Percentiles rank a stretch among this genome's conserved stretches.
phyloP scores from a whole-genome alignment of 352 stramenopile species.

The Phytopythium sindhum region DNA sequence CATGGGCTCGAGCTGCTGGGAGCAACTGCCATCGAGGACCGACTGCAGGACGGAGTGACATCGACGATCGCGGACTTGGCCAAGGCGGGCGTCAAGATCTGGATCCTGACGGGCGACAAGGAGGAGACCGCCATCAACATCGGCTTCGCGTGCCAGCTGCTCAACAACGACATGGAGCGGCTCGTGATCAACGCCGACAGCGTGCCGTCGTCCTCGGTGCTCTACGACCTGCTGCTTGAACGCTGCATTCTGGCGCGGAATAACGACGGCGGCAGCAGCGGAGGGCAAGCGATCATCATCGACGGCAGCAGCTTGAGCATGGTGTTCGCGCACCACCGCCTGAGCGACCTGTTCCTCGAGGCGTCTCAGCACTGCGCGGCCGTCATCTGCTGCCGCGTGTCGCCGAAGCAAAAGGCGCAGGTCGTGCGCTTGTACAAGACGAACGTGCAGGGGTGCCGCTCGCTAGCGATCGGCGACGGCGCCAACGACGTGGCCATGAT shows the following conservation, averaged over 20 bases:
- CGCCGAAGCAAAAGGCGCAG: conserved; percentile 91
- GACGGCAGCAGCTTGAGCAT: conserved; percentile 71
- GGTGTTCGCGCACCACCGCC: conserved; percentile 65
- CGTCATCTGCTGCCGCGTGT: conserved; percentile 90
- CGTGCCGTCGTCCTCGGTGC: conserved; percentile 37
- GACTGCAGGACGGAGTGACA: conserved; percentile 74
- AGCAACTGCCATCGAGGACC: conserved; percentile 81
- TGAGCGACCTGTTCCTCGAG: conserved; percentile 83
- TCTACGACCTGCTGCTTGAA: conserved; percentile 60
- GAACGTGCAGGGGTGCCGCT: conserved; percentile 80
- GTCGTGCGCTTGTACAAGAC: conserved; percentile 86
- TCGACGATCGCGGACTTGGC: conserved; percentile 72
- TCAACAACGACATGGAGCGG: conserved; percentile 95
- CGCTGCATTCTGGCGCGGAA: conserved; percentile 37
- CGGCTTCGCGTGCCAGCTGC: conserved; percentile 92
- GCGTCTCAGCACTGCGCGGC: conserved; percentile 79
- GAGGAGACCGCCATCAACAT: conserved; percentile 98
- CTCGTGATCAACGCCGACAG: conserved; percentile 78
- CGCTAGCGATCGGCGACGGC: conserved; percentile 97
- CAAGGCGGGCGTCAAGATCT: conserved; percentile 79
- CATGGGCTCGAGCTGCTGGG: conserved; percentile 67
- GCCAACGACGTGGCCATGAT: conserved; percentile 99
- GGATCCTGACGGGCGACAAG: conserved; percentile 89
- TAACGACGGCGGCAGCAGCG: conserved; percentile 9
- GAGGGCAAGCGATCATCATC: conserved; percentile 65